Base-by-base conservation (phyloP, 2,329 filamentous ascomycete species). In the Aureobasidium vineae region DNA sequence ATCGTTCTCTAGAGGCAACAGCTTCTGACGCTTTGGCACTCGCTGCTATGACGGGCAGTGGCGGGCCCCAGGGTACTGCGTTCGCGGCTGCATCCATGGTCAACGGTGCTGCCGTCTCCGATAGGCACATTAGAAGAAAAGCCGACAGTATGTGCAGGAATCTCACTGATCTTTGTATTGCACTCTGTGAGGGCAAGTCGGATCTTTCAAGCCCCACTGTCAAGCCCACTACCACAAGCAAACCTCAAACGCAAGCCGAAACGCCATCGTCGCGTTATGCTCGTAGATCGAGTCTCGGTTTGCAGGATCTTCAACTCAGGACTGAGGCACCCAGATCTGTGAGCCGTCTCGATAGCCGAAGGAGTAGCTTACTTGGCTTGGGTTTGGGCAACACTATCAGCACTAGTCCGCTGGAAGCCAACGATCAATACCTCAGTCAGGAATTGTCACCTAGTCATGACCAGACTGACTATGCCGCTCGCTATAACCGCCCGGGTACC, bases 101-200 rank as follows among this genome's bases (percentile, higher is more conserved):
- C 28, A 77, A 79, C 15, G 81, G 81, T 0, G 33, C 19, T 19
- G 21, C 45, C 11, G 78, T 88, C 13, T 88, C 90, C 1, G 94
- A 99, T 75, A 87, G 95, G 60, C 91, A 96, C 75, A 83, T 97
- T 19, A 87, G 92, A 57, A 87, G 94, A 69, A 97, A 97, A 77
- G 91, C 92, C 33, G 94, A 99, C 75, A 92, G 90, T 73, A 87
- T 99, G 75, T 98, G 95, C 76, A 89, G 94, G 64, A 95, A 90
- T 73, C 80, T 99, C 70, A 98, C 94, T 0, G 95, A 99, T 77
- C 83, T 99, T 7, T 97, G 92, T 74, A 85, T 99, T 66, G 90
- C 92, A 0, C 80, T 99, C 16, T 80, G 78, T 69, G 80, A 67
- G 11, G 66, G 59, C 15, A 63, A 59, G 16, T 23, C 52, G 2